Conservation (phyloP, 2,329 filamentous ascomycete genomes). For the Pyricularia sp. region DNA sequence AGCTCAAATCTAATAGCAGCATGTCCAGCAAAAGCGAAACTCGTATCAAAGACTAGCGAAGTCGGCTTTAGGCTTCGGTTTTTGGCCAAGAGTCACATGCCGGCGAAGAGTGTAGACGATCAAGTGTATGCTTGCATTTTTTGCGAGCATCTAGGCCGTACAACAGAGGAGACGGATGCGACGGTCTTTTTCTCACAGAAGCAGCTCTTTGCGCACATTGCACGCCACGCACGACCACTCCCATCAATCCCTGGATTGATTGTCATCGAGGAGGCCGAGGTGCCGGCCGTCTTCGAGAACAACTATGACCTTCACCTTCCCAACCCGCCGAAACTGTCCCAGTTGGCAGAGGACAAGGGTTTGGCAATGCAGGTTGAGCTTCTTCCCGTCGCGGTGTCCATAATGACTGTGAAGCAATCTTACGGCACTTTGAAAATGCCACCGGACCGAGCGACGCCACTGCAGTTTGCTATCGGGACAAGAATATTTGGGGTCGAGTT, state of each 20-base stretch:
- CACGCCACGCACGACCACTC: slow-evolving; percentile 39
- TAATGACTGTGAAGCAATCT: slow-evolving; percentile 32
- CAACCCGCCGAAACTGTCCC: slow-evolving; percentile 23
- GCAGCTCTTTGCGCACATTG: slow-evolving; percentile 38
- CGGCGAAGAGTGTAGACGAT: slow-evolving; percentile 36
- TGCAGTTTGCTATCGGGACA: slow-evolving; percentile 25
- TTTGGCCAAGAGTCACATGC: slow-evolving; percentile 41
- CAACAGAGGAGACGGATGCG: slow-evolving; percentile 38
- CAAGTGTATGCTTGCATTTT: slow-evolving; percentile 42
- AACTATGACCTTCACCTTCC: slow-evolving; percentile 41
- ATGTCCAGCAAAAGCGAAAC: slow-evolving; percentile 9
- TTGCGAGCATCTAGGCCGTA: slow-evolving; percentile 35
- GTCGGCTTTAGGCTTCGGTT: slow-evolving; percentile 40
- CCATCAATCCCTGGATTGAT: slow-evolving; percentile 34
- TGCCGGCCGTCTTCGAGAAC: slow-evolving; percentile 27
- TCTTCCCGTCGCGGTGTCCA: slow-evolving; percentile 31
- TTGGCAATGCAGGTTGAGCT: slow-evolving; percentile 14
- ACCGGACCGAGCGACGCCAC: slow-evolving; percentile 9
- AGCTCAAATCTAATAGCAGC: slow-evolving; percentile 15
- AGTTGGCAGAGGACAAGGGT: background rate
- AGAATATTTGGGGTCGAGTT: slow-evolving; percentile 38
- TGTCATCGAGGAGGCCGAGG: slow-evolving; percentile 27
- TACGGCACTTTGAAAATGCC: slow-evolving; percentile 25
- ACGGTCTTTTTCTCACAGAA: slow-evolving; percentile 43
- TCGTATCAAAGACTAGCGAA: slow-evolving; percentile 22